Percentiles rank a stretch among this genome's conserved stretches.
phyloP scores from a whole-genome alignment of 2,329 filamentous ascomycete species.

The Epichloe coenophiala region DNA sequence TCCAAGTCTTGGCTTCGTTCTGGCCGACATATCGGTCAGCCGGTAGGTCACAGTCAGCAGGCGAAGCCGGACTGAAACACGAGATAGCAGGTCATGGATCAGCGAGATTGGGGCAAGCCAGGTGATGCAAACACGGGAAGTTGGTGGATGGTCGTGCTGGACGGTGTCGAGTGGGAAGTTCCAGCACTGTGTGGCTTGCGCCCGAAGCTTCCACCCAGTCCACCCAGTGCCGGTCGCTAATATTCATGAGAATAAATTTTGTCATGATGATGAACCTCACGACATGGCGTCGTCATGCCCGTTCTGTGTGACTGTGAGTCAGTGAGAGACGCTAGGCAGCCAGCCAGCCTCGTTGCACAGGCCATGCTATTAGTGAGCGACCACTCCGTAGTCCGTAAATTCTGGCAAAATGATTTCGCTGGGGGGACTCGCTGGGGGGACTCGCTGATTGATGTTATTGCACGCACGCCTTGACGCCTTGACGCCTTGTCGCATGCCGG shows the following conservation, averaged over 20 bases:
- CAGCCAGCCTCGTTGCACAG: neutral
- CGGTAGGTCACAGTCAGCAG: neutral
- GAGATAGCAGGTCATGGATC: neutral
- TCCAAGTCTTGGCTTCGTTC: neutral
- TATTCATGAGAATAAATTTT: too few species aligned
- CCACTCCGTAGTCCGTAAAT: too few species aligned
- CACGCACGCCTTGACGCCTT: neutral
- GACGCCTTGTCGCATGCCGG: conserved; percentile 13
- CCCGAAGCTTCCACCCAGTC: too few species aligned
- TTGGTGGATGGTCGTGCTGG: too few species aligned
- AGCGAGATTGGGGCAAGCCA: neutral
- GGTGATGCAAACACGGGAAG: neutral
- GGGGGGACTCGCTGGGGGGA: neutral
- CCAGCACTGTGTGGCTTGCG: too few species aligned
- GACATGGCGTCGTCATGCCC: neutral
- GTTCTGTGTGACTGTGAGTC: neutral
- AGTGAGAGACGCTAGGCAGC: neutral
- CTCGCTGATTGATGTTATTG: neutral
- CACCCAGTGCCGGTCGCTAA: too few species aligned
- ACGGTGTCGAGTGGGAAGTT: too few species aligned
- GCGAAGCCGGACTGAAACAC: neutral
- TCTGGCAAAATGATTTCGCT: too few species aligned
- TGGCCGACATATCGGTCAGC: neutral
- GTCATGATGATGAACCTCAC: too few species aligned
- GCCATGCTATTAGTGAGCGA: neutral